phyloP scores from a whole-genome alignment of 108 stramenopile species.

The Fragilaria radians region DNA sequence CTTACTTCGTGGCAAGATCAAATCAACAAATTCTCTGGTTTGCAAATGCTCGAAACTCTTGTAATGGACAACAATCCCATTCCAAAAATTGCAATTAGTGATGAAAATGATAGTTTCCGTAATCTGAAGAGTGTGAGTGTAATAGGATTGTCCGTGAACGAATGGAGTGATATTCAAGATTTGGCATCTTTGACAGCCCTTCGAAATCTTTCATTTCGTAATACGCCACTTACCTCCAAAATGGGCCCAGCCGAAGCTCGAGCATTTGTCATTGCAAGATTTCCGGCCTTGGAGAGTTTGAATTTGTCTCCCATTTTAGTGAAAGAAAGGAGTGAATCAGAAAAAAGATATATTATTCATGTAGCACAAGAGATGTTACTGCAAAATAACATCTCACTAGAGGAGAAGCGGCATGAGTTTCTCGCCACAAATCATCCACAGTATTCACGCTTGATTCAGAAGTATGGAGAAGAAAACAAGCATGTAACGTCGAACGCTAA shows the following conservation, averaged over 20 bases:
- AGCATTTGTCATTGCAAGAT: slow-evolving; percentile 64
- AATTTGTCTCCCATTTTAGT: slow-evolving; percentile 64
- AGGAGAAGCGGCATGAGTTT: neutral
- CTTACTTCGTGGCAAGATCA: slow-evolving; percentile 54
- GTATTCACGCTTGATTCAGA: slow-evolving; percentile 35
- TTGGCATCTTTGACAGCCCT: slow-evolving; percentile 36
- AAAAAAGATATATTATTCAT: slow-evolving; percentile 66
- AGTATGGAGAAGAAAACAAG: slow-evolving; percentile 52
- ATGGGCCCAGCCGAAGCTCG: slow-evolving; percentile 75
- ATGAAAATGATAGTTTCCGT: slow-evolving; percentile 19
- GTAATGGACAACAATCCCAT: slow-evolving; percentile 77
- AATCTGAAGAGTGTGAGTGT: slow-evolving; percentile 13
- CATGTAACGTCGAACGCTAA: slow-evolving; percentile 8
- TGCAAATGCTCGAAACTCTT: slow-evolving; percentile 61
- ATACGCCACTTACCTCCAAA: slow-evolving; percentile 56
- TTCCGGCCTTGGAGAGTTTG: slow-evolving; percentile 49
- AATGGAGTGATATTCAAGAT: slow-evolving; percentile 63
- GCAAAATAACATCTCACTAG: neutral
- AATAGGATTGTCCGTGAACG: neutral
- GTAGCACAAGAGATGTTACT: slow-evolving; percentile 48
- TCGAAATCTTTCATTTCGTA: slow-evolving; percentile 47
- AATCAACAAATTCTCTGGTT: slow-evolving; percentile 31
- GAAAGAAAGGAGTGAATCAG: slow-evolving; percentile 73
- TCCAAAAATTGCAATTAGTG: slow-evolving; percentile 11
- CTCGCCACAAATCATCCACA: slow-evolving; percentile 36